Evolutionary conservation across 192 early-diverging fungal species (phyloP), one percentile per base, ranked within the genome.

Genomic region (Coemansia umbellata): DNA sequence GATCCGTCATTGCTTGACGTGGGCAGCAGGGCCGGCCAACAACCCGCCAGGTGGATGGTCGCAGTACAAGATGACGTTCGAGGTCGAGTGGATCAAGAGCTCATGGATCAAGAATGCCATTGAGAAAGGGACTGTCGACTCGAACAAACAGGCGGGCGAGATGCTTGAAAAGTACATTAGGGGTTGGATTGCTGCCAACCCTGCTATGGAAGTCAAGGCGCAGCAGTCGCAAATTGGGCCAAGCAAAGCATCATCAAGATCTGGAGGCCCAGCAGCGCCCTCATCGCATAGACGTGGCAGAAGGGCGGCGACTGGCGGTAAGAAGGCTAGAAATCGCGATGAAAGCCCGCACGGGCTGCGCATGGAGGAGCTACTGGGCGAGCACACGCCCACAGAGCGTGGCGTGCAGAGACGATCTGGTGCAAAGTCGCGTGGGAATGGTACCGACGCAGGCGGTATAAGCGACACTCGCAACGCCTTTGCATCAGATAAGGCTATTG

Each of bases 81-180:
- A 81, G 41, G 39, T 81, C 6, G 74, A 74, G 53, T 81, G 79
- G 79, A 50, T 53, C 14, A 74, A 74, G 50, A 67, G 53, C 22
- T 74, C 74, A 30, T 81, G 79, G 79, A 59, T 81, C 47, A 74
- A 74, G 37, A 62, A 50, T 10, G 57, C 70, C 2, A 69, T 81
- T 13, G 79, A 81, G 22, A 74, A 70, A 51, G 75, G 79, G 1
- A 67, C 79, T 15, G 50, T 45, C 3, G 75, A 81, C 26, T 78
- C 75, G 37, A 78, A 81, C 40, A 73, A 70, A 50, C 68, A 66
- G 60, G 69, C 68, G 1, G 62, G 60, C 27, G 74, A 78, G 57
- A 37, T 54, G 35, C 45, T 64, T 21, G 69, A 68, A 39, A 65
- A 66, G 53, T 69, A 73, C 41, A 68, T 67, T 30, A 44, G 69